Base-by-base conservation (phyloP, 2,329 filamentous ascomycete genomes). In the Myriangium duriaei region DNA sequence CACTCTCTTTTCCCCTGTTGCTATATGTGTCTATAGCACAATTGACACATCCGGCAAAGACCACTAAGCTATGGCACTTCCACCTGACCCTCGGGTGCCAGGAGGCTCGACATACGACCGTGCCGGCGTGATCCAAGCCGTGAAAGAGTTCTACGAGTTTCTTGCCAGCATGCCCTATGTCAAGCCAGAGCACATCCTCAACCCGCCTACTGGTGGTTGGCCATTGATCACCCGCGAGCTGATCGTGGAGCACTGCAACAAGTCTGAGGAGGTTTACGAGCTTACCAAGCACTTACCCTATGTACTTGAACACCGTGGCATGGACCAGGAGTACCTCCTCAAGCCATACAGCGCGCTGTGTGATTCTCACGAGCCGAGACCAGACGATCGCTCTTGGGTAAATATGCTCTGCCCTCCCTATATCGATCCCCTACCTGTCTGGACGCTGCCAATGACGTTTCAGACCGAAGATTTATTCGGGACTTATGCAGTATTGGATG, bases 241-340 rank as follows among this genome's bases (percentile, higher is more conserved):
- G 7, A 7, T 26, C 21, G n/a, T 26, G 7, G 26, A 18, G 13
- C 30, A 30, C 6, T 28, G 47, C 4, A 45, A 45, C 6, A 59
- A 58, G 32, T 45, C 52, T 6, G 44, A 56, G 29, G 44, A 51
- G 32, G 54, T 59, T 9, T 40, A 54, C 12, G 41, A 41, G 30
- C 49, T 60, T 5, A 51, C 58, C 16, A 44, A 44, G 14, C 47
- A 51, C 33, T 48, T 60, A 5, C 55, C 56, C 10, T 58, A 56
- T 41, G 46, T 51, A 26, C 7, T 7, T n/a, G 7, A 26, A n/a
- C 7, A 26, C 21, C 21, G 21, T 7, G 21, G n/a, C 21, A 7
- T 26, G 21, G 7, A 26, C 7, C 7, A 26, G 21, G 7, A 26
- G n/a, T 26, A 26, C 21, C 21, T 7, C 7, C 7, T 26, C 21